Evolutionary conservation across 257 asterid species (phyloP).

Genomic region (Solanum clarkiae): DNA sequence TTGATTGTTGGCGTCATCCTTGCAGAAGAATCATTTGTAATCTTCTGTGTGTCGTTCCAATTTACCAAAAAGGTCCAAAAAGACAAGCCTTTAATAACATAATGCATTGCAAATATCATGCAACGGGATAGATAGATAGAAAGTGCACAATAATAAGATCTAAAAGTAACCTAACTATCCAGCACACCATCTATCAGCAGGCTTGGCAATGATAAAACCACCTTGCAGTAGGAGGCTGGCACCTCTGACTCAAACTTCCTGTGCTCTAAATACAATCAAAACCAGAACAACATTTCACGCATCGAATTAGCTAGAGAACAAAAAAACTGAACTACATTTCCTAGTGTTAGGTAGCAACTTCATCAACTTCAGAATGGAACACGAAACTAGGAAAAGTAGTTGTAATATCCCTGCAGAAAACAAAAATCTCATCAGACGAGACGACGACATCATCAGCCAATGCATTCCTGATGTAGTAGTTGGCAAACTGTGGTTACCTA

Average conservation of each 20-base stretch:
- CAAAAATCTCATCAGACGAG: background rate
- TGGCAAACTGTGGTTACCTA: slow-evolving; percentile 22
- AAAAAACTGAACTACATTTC: background rate
- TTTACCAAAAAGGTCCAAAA: background rate
- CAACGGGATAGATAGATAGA: background rate
- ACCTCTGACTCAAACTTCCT: background rate
- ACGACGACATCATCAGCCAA: background rate
- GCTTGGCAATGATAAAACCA: background rate
- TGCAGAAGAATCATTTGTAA: background rate
- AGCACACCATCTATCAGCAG: background rate
- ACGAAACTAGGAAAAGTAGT: slow-evolving; percentile 84
- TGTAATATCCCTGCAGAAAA: slow-evolving; percentile 64
- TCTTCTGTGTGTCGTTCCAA: background rate
- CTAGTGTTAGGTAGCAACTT: slow-evolving; percentile 48
- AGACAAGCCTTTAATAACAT: background rate
- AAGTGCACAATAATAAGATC: background rate
- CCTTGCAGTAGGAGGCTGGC: background rate
- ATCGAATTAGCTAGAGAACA: background rate
- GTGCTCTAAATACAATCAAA: background rate
- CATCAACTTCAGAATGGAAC: slow-evolving; percentile 85
- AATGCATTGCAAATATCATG: background rate
- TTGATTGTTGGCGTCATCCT: background rate
- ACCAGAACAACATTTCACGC: background rate
- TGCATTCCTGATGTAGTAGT: background rate
- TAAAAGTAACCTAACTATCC: background rate